phyloP scores from a whole-genome alignment of 2,329 filamentous ascomycete genomes.

The Beauveria australis region DNA sequence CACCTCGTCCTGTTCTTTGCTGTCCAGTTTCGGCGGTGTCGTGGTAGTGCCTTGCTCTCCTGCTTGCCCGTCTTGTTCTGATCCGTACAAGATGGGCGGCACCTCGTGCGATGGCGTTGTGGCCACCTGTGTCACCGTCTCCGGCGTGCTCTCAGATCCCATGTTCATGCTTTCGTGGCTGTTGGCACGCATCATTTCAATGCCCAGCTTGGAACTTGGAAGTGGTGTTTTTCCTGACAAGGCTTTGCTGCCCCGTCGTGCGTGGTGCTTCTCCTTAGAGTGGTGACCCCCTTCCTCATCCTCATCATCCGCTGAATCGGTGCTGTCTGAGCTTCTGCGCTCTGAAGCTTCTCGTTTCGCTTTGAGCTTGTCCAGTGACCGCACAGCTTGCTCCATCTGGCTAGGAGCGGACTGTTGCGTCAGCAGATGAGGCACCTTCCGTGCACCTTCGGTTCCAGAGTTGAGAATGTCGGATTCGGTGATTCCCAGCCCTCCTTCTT shows the following conservation, averaged over 20 bases:
- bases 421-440: conserved; percentile 44
- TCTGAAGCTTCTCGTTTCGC: conserved; percentile 44
- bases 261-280: conserved; percentile 32
- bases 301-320: conserved; percentile 87
- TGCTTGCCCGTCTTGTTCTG: conserved; percentile 12
- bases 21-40: conserved; percentile 7
- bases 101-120: conserved; percentile 40
- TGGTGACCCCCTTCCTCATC: conserved; percentile 59
- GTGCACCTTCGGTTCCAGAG: conserved; percentile 23
- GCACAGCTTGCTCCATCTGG: conserved; percentile 46
- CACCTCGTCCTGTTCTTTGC: conserved; percentile 15
- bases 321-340: conserved; percentile 50
- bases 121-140: conserved; percentile 42
- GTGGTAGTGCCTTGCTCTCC: conserved; percentile 3
- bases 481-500: conserved; percentile 71
- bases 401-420: conserved; percentile 58
- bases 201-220: conserved; percentile 80
- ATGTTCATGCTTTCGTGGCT: conserved; percentile 72
- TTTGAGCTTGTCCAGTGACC: conserved; percentile 65
- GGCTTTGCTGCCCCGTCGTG: conserved; percentile 34
- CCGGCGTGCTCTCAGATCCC: conserved; percentile 41
- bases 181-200: conserved; percentile 97
- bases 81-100: conserved; percentile 22
- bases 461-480: conserved; percentile 48
- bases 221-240: conserved; percentile 43